Evolutionary conservation across 1,139 yeast genomes (phyloP).

Genomic region (Blastobotrys serpentis): DNA sequence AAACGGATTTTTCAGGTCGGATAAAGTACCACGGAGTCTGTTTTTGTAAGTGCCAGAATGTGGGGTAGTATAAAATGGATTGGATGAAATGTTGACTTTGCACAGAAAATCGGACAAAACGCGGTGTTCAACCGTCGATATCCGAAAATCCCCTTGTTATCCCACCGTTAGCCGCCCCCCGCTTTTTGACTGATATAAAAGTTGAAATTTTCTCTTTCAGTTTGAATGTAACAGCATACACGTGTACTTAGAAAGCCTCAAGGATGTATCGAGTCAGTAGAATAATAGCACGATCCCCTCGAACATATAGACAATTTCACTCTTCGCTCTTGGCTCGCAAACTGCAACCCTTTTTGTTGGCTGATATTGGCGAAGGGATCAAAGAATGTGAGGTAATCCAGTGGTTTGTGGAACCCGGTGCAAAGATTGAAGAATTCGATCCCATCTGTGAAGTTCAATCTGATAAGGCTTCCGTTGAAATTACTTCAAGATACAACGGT

Average conservation of each 20-base stretch:
- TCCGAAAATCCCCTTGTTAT: neutral
- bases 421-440: constrained; percentile 39
- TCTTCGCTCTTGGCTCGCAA: constrained; percentile 14
- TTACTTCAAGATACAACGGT: constrained; percentile 39
- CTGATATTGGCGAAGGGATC: constrained; percentile 40
- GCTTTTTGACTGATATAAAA: neutral
- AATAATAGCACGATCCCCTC: neutral
- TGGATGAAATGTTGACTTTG: neutral
- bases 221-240: too few relatives aligned
- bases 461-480: constrained; percentile 41
- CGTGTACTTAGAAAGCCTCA: too few relatives aligned
- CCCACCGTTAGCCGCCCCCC: constrained; percentile 6
- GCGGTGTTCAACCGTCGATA: neutral
- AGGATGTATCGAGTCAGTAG: too few relatives aligned
- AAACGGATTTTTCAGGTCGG: too few relatives aligned
- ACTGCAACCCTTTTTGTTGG: constrained; percentile 35
- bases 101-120: constrained; percentile 5
- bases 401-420: constrained; percentile 42
- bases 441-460: constrained; percentile 41
- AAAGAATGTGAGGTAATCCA: constrained; percentile 42
- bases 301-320: constrained; percentile 10
- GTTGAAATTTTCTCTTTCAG: neutral
- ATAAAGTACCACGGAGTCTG: too few relatives aligned
- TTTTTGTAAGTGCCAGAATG: neutral
- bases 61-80: neutral